Evolutionary conservation across 495 filamentous ascomycete genomes (phyloP).

Genomic region (Podospora conica): DNA sequence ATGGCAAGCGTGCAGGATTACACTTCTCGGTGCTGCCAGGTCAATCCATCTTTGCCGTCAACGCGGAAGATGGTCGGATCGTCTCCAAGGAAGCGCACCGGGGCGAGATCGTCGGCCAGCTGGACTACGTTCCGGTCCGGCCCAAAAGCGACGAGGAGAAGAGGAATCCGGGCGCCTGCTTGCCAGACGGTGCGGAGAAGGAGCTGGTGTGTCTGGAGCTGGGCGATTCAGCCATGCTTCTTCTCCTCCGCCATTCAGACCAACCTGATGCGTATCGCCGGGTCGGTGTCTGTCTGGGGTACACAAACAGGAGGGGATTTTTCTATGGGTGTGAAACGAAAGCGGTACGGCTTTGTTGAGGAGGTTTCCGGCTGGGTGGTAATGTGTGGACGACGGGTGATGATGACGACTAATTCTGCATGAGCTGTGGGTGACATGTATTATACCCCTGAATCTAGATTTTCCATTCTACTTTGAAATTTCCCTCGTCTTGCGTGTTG

Average conservation of each 20-base stretch:
- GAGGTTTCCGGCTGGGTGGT: neutral
- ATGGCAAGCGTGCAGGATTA: slow-evolving; percentile 13
- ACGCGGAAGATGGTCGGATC: slow-evolving; percentile 18
- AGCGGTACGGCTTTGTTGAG: slow-evolving; percentile 15
- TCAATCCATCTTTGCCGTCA: slow-evolving; percentile 17
- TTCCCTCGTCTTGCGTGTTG: neutral
- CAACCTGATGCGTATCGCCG: slow-evolving; percentile 14
- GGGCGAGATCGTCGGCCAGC: slow-evolving; percentile 27
- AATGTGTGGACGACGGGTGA: neutral
- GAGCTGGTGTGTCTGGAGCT: slow-evolving; percentile 27
- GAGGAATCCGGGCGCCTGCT: neutral
- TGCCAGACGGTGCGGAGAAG: slow-evolving; percentile 22
- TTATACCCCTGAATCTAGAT: neutral
- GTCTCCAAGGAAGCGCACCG: slow-evolving; percentile 26
- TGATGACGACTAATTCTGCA: neutral
- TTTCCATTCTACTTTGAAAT: neutral
- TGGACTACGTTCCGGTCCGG: slow-evolving; percentile 20
- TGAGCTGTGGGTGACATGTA: neutral
- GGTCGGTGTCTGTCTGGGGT: slow-evolving; percentile 25
- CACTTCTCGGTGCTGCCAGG: slow-evolving; percentile 22
- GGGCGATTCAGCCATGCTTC: slow-evolving; percentile 29
- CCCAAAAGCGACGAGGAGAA: neutral
- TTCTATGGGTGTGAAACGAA: slow-evolving; percentile 27
- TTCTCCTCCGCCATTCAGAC: slow-evolving; percentile 15
- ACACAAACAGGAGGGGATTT: slow-evolving; percentile 23